phyloP scores from a whole-genome alignment of 306 rosid genomes.

The Vigna trinervia region DNA sequence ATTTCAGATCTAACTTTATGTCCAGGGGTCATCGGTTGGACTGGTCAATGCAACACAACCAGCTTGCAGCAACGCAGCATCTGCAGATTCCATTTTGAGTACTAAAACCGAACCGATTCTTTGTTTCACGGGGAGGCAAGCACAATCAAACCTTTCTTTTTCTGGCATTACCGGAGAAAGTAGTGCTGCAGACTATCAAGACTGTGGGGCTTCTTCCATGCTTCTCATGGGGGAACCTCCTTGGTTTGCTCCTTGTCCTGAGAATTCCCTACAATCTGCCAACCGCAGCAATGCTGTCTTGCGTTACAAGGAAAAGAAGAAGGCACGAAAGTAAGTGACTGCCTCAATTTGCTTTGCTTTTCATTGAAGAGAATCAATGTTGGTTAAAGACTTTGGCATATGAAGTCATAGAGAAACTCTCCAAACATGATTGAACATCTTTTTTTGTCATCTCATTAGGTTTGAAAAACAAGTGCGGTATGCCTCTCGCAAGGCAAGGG shows the following conservation, averaged over 20 bases:
- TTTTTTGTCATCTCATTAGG: slow-evolving; percentile 49
- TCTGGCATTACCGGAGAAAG: slow-evolving; percentile 70
- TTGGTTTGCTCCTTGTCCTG: slow-evolving; percentile 80
- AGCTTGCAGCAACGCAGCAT: slow-evolving; percentile 78
- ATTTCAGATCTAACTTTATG: slow-evolving; percentile 41
- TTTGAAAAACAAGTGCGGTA: slow-evolving; percentile 88
- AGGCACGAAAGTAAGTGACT: slow-evolving; percentile 77
- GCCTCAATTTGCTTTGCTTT: not conserved
- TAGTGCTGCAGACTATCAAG: slow-evolving; percentile 77
- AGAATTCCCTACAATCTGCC: slow-evolving; percentile 68
- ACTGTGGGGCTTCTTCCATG: slow-evolving; percentile 86
- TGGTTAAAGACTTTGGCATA: not conserved
- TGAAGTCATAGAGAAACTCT: no score
- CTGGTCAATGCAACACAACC: slow-evolving; percentile 57
- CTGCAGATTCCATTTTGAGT: slow-evolving; percentile 82
- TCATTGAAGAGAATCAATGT: not conserved
- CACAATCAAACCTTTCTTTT: slow-evolving; percentile 74
- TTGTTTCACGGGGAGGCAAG: slow-evolving; percentile 60
- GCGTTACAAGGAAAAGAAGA: slow-evolving; percentile 98
- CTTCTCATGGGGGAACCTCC: slow-evolving; percentile 91
- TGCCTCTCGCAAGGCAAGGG: slow-evolving; percentile 95
- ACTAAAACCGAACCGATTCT: slow-evolving; percentile 80
- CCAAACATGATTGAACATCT: not conserved
- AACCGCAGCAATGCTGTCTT: slow-evolving; percentile 86
- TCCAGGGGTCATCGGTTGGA: slow-evolving; percentile 69